Base-by-base conservation (phyloP, 352 stramenopile species). In the Globisporangium cystogenes region DNA sequence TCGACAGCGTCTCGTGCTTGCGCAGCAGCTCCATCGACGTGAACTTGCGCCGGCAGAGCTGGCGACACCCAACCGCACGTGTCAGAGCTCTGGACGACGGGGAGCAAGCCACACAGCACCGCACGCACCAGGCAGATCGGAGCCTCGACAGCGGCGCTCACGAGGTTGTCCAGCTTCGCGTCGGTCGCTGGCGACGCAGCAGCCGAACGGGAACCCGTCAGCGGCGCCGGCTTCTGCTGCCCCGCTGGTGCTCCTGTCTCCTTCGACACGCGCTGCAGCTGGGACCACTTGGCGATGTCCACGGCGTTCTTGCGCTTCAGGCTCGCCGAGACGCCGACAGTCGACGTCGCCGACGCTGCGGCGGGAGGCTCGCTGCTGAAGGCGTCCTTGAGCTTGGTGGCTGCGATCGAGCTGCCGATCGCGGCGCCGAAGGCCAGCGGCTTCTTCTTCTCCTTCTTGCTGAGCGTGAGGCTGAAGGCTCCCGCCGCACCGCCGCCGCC, bases 261-360 rank as follows among this genome's bases (percentile, higher is more conserved):
- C 7, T 63, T 72, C 7, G 59, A 48, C 29, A 70, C 57, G 1
- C 50, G 51, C 42, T 89, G 78, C 4, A 74, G 62, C 33, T 87
- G 82, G 1, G 82, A 90, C 84, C 82, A 94, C 57, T 90, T 91
- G 8, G 82, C 84, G 39, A 92, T 94, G 53, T 94, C 76, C 20
- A 73, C 48, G n/a, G 76, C 77, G 50, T 68, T 87, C 52, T 90
- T 93, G 44, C 81, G 79, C 51, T 89, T 89, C 33, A 82, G 51
- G 21, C 74, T 69, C 12, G 49, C 53, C 24, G 33, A 18, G 12
- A 18, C 33, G 4, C 33, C 33, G 4, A 39, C 33, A 18, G 12
- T 39, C 33, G 33, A 39, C 6, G 33, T 45, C 15, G 40, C 65
- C 55, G 23, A 27, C 29, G n/a, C 52, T 20, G 59, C 53, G 24